Conservation (phyloP, 1,284 basidiomycete species). For the Crepidotus sp. region DNA sequence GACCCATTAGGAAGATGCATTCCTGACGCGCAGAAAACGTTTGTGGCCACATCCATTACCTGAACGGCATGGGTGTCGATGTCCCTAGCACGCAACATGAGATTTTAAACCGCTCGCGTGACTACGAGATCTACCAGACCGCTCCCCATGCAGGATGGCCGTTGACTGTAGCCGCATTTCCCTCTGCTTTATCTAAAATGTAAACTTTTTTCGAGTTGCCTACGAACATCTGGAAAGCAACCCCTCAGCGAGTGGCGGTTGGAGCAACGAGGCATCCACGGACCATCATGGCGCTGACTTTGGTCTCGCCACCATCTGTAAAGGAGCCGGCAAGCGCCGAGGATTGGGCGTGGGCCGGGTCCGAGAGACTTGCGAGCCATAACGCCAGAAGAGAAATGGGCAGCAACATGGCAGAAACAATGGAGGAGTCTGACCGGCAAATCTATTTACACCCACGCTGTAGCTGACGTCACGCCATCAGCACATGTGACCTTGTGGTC, state of each 20-base stretch:
- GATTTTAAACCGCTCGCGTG: constrained; percentile 21
- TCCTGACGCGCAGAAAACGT: constrained; percentile 77
- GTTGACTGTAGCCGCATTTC: constrained; percentile 49
- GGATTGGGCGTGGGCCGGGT: constrained; percentile 1
- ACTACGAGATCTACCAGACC: constrained; percentile 24
- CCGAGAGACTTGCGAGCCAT: background rate
- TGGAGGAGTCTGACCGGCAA: no score
- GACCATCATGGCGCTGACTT: constrained; percentile 62
- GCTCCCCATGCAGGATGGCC: constrained; percentile 48
- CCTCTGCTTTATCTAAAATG: constrained; percentile 47
- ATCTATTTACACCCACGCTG: no score
- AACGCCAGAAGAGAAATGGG: constrained; percentile 23
- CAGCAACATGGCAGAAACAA: constrained; percentile 7
- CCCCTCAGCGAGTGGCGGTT: background rate
- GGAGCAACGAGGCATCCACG: constrained; percentile 18
- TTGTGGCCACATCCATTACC: constrained; percentile 68
- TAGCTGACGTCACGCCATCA: no score
- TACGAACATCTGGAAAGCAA: constrained; percentile 35
- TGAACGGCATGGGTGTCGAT: constrained; percentile 35
- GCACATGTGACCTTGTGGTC: no score
- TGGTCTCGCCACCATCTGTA: constrained; percentile 38
- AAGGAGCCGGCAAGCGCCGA: constrained; percentile 9
- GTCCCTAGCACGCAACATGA: background rate
- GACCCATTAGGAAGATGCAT: constrained; percentile 44
- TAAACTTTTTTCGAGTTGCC: constrained; percentile 49